Evolutionary conservation across 2,329 filamentous ascomycete species (phyloP).

Genomic region (Coniella lustricola): DNA sequence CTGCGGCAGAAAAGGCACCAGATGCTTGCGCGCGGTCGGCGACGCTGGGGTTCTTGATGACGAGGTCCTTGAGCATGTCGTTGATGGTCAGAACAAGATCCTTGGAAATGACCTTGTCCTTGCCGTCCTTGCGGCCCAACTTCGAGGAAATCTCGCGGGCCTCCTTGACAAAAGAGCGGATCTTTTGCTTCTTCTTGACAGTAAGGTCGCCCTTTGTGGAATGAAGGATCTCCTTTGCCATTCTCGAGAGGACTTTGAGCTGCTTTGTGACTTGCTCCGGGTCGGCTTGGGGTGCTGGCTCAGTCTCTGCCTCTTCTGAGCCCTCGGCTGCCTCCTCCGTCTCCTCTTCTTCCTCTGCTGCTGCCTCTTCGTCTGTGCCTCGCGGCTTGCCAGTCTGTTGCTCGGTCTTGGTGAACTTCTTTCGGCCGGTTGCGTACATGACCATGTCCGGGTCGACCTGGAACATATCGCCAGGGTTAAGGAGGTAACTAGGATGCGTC

Average conservation of each 20-base stretch:
- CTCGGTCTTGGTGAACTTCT: conserved; percentile 40
- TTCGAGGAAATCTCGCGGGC: conserved; percentile 57
- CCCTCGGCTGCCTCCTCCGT: conserved; percentile 27
- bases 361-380: conserved; percentile 17
- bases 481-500: conserved; percentile 81
- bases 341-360: conserved; percentile 26
- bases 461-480: conserved; percentile 98
- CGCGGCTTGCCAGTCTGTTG: conserved; percentile 14
- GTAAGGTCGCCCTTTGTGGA: conserved; percentile 36
- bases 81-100: conserved; percentile 49
- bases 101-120: conserved; percentile 28
- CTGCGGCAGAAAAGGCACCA: conserved; percentile 18
- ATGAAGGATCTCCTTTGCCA: conserved; percentile 27
- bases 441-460: conserved; percentile 87
- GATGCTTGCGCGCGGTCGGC: conserved; percentile 11
- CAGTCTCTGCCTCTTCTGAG: conserved; percentile 17
- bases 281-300: conserved; percentile 16
- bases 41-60: conserved; percentile 26
- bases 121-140: conserved; percentile 28
- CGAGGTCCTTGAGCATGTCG: conserved; percentile 40
- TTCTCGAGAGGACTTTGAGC: conserved; percentile 45
- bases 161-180: conserved; percentile 64
- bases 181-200: conserved; percentile 66
- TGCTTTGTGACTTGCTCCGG: conserved; percentile 12
- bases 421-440: conserved; percentile 75